Percentiles rank a stretch among this genome's conserved stretches.
Evolutionary conservation across 192 early-diverging fungal species (phyloP).

Genomic region (Podila horticola): DNA sequence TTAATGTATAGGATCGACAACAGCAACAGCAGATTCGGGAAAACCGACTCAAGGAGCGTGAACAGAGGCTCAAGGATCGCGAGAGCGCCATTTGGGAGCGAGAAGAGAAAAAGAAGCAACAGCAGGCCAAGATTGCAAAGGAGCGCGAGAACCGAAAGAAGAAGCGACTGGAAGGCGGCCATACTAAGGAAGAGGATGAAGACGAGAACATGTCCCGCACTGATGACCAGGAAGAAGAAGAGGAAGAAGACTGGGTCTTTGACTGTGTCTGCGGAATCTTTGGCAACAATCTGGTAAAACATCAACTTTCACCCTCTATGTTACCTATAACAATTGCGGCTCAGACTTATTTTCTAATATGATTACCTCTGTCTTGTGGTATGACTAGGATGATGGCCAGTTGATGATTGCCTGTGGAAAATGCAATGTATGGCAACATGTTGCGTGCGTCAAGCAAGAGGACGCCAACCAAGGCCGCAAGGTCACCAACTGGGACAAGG

Average conservation of each 20-base stretch:
- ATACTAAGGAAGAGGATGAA: conserved; percentile 19
- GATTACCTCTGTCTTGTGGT: neutral
- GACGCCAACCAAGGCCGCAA: conserved; percentile 23
- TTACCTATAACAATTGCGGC: too few relatives aligned
- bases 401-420: conserved; percentile 77
- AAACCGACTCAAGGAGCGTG: conserved; percentile 34
- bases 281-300: conserved; percentile 58
- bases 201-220: conserved; percentile 18
- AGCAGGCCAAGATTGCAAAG: conserved; percentile 37
- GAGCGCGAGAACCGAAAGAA: conserved; percentile 47
- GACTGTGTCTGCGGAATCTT: conserved; percentile 59
- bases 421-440: conserved; percentile 80
- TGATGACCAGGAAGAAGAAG: conserved; percentile 29
- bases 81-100: conserved; percentile 46
- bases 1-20: conserved; percentile 26
- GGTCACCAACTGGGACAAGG: conserved; percentile 54
- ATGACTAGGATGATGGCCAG: conserved; percentile 67
- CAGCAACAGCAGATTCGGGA: conserved; percentile 33
- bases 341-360: neutral
- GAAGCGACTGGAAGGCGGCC: conserved; percentile 27
- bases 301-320: too few relatives aligned
- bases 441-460: conserved; percentile 65
- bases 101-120: conserved; percentile 45
- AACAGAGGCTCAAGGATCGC: conserved; percentile 48
- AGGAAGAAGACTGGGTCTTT: conserved; percentile 61